A percentile compares a stretch with the other conserved stretches of the same genome.
These are phyloP conservation scores for Tricholoma terreum DNA, from an alignment of 768 basidiomycete species.

Conservation along the genomic window DNA sequence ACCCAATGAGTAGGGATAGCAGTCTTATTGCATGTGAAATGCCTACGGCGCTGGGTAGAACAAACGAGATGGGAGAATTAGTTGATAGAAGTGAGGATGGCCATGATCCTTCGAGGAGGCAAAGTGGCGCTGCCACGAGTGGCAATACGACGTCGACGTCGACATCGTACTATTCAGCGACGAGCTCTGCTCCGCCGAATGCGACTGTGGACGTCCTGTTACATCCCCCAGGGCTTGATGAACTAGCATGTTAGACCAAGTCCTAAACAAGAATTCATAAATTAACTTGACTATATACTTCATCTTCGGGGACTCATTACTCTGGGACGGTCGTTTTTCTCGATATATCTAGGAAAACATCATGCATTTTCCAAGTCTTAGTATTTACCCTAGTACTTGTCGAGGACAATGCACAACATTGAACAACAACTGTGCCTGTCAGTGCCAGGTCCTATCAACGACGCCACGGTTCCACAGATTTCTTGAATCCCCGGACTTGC, in stretches of 20 bases:
- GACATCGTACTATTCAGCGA: conserved; percentile 23
- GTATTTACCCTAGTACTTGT: background rate
- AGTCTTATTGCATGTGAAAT: conserved; percentile 31
- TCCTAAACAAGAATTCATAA: background rate
- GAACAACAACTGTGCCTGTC: background rate
- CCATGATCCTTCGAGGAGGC: background rate
- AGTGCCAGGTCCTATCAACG: too few relatives aligned
- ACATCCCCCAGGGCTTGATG: background rate
- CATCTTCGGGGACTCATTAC: too few relatives aligned
- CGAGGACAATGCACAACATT: background rate
- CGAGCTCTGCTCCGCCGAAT: conserved; percentile 5
- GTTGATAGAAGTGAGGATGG: conserved; percentile 14
- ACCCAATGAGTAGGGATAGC: conserved; percentile 35
- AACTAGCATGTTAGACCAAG: background rate
- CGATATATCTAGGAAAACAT: too few relatives aligned
- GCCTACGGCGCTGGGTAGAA: conserved; percentile 18
- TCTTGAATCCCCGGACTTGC: background rate
- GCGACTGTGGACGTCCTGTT: background rate
- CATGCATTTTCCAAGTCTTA: too few relatives aligned
- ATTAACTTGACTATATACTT: background rate
- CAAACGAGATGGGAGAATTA: conserved; percentile 36
- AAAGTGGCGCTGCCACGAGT: background rate
- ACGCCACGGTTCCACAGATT: background rate
- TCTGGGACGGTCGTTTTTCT: too few relatives aligned
- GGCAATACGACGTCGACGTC: conserved; percentile 4